A percentile compares a stretch with the other conserved stretches of the same genome.
phyloP scores from a whole-genome alignment of 352 stramenopile species.

The Globisporangium solare region DNA sequence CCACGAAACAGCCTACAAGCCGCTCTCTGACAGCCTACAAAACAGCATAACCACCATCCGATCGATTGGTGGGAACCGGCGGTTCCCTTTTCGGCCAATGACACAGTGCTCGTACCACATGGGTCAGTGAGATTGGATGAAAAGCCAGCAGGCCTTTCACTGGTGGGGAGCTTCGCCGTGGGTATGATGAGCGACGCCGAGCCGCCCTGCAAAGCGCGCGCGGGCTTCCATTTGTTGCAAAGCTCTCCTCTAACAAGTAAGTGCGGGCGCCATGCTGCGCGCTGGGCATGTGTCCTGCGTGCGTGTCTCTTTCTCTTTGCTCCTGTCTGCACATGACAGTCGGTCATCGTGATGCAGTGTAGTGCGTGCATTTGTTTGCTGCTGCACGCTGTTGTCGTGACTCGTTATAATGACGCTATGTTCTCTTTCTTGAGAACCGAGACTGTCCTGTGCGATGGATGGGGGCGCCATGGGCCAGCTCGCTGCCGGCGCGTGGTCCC shows the following conservation, averaged over 20 bases:
- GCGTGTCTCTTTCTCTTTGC: constrained; percentile 5
- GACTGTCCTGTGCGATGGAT: constrained; percentile 83
- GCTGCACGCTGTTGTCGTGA: constrained; percentile 17
- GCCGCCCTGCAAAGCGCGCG: neutral
- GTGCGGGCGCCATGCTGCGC: constrained; percentile 23
- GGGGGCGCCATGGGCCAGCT: constrained; percentile 12
- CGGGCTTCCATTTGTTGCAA: constrained; percentile 74
- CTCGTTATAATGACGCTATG: constrained; percentile 52
- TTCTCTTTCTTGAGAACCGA: constrained; percentile 83
- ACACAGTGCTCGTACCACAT: neutral
- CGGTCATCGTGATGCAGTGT: neutral
- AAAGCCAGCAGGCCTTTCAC: constrained; percentile 27
- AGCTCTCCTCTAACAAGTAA: constrained; percentile 85
- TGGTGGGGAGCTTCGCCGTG: constrained; percentile 26
- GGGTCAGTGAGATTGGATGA: constrained; percentile 11
- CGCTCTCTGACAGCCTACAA: neutral
- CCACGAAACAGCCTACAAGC: neutral
- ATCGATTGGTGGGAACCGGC: constrained; percentile 31
- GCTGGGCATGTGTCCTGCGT: constrained; percentile 6
- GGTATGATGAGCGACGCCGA: neutral
- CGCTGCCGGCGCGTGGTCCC: constrained; percentile 14
- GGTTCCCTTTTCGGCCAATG: constrained; percentile 24
- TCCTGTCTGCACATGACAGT: neutral
- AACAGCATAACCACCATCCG: constrained; percentile 11
- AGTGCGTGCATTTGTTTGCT: constrained; percentile 7